phyloP scores from a whole-genome alignment of 305 asterid genomes.

The Petunia hybrid region DNA sequence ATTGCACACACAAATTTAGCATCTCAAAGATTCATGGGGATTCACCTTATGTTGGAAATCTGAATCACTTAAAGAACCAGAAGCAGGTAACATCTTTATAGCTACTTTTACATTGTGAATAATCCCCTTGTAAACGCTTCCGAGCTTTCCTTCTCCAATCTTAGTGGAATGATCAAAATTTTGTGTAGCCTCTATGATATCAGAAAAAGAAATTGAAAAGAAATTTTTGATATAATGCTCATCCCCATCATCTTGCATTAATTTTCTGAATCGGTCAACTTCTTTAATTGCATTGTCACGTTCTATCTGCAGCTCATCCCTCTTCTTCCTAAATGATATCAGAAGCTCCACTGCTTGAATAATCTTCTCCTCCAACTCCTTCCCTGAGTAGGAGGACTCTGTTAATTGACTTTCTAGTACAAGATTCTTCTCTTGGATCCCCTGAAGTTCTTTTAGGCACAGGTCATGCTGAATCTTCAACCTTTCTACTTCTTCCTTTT shows the following conservation, averaged over 20 bases:
- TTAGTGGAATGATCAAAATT: conserved; percentile 74
- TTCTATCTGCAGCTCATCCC: conserved; percentile 79
- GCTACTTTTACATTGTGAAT: conserved; percentile 71
- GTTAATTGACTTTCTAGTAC: conserved; percentile 64
- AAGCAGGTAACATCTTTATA: conserved; percentile 81
- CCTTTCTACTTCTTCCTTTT: conserved; percentile 60
- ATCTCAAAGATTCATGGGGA: conserved; percentile 31
- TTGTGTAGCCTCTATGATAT: conserved; percentile 77
- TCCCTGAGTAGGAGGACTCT: conserved; percentile 61
- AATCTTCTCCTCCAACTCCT: conserved; percentile 87
- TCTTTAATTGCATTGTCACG: conserved; percentile 63
- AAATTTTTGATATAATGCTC: conserved; percentile 48
- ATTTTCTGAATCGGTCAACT: conserved; percentile 52
- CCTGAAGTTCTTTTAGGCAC: conserved; percentile 53
- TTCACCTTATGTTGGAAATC: conserved; percentile 81
- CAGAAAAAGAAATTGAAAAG: conserved; percentile 71
- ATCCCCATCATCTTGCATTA: conserved; percentile 49
- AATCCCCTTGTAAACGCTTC: conserved; percentile 79
- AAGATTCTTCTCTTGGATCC: conserved; percentile 59
- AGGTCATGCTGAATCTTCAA: conserved; percentile 57
- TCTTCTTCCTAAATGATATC: conserved; percentile 65
- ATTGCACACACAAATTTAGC: conserved; percentile 1
- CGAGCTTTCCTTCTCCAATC: conserved; percentile 81
- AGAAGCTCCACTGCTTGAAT: conserved; percentile 90
- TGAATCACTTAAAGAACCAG: conserved; percentile 71